phyloP scores from a whole-genome alignment of 768 basidiomycete genomes.

The Cystoderma amianthinum region DNA sequence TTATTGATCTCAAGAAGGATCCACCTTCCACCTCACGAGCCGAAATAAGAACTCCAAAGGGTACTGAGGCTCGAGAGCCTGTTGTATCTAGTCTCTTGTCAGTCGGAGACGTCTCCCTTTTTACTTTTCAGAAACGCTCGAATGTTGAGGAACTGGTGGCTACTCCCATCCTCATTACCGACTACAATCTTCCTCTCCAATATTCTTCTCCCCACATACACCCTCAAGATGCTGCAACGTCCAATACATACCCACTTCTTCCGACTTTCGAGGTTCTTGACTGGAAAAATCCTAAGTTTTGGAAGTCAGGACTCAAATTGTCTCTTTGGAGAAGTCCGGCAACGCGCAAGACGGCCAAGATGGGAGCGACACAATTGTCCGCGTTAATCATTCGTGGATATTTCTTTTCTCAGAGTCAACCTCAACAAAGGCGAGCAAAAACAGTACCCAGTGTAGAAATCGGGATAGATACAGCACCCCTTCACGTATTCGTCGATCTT shows the following conservation, averaged over 20 bases:
- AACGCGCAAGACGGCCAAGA: conserved; percentile 15
- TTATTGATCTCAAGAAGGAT: conserved; percentile 5
- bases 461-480: conserved; percentile 42
- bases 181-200: conserved; percentile 56
- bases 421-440: background rate
- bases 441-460: conserved; percentile 9
- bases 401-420: background rate
- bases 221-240: conserved; percentile 19
- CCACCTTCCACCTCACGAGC: background rate
- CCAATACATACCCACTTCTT: conserved; percentile 19
- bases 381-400: background rate
- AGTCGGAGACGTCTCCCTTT: conserved; percentile 50
- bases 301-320: conserved; percentile 39
- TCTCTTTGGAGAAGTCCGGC: conserved; percentile 56
- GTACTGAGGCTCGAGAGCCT: background rate
- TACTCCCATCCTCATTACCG: conserved; percentile 69
- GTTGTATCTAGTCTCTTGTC: conserved; percentile 17
- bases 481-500: conserved; percentile 78
- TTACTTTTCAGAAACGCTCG: conserved; percentile 32
- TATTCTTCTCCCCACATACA: conserved; percentile 40
- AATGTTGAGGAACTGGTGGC: conserved; percentile 22
- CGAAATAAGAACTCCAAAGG: background rate
- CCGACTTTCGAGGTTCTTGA: conserved; percentile 56
- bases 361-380: conserved; percentile 8
- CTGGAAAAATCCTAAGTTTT: conserved; percentile 46